A percentile compares a stretch with the other conserved stretches of the same genome.
Conservation (phyloP, 768 basidiomycete genomes). For the Kwoniella mangroviensis region DNA sequence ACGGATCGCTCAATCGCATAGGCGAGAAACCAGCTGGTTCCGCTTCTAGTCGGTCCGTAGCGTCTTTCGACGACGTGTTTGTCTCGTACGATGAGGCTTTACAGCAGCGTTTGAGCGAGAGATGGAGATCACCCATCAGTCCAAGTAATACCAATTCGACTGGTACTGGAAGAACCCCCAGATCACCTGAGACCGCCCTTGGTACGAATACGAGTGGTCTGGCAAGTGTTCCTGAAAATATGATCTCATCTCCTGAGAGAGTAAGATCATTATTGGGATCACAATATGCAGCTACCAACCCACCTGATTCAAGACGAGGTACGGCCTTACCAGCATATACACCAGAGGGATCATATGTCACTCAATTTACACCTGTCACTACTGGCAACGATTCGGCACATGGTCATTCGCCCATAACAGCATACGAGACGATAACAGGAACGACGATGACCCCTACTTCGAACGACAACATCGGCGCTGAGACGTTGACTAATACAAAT, state of each 20-base stretch:
- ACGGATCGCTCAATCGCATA: background rate
- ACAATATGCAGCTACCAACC: conserved; percentile 11
- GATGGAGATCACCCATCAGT: conserved; percentile 21
- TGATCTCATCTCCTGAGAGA: conserved; percentile 5
- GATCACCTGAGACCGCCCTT: background rate
- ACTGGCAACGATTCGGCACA: background rate
- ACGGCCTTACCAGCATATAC: conserved; percentile 30
- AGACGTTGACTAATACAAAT: background rate
- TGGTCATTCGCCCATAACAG: conserved; percentile 5
- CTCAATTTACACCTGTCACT: conserved; percentile 2
- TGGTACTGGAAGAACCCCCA: conserved; percentile 3
- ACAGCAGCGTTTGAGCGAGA: conserved; percentile 26
- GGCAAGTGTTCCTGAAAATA: conserved; percentile 12
- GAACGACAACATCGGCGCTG: background rate
- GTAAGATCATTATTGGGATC: conserved; percentile 22
- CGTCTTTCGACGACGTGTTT: conserved; percentile 24
- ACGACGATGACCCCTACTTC: background rate
- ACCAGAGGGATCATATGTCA: conserved; percentile 12
- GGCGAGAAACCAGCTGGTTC: background rate
- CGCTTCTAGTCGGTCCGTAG: background rate
- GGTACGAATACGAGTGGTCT: background rate
- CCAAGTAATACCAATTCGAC: background rate
- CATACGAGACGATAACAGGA: conserved; percentile 13
- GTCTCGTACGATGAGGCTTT: conserved; percentile 32
- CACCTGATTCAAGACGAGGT: conserved; percentile 16